Base-by-base conservation (phyloP, 2,329 filamentous ascomycete genomes). In the Fusarium succisae region DNA sequence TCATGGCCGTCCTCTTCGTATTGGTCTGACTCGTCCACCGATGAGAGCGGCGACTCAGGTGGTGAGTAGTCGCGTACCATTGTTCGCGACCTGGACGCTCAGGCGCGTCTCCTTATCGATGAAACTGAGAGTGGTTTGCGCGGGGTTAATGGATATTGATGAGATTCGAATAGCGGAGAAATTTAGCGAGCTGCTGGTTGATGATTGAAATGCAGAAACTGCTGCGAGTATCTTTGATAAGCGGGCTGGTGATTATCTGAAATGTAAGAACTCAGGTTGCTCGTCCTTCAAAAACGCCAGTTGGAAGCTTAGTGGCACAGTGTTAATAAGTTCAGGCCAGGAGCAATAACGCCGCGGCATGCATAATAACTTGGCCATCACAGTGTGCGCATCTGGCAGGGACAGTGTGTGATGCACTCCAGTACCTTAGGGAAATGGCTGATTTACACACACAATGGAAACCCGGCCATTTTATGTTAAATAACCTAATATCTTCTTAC, bases 1-100 rank as follows among this genome's bases (percentile, higher is more conserved):
- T 86, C 85, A 47, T 83, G 82, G 22, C 71, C 82, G 26, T 87
- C 86, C 50, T 87, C 85, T 53, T 87, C 85, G 60, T 84, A 86
- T 24, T 82, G 83, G 57, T 86, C 86, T 53, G 84, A 84, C 8
- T 85, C 84, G 26, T 82, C 82, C 78, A 86, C 82, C 8, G 86
- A 87, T 37, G 86, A 87, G 8, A 87, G 81, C 30, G 86, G 85
- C 39, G 86, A 87, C 63, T 87, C 86, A 20, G 82, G 80, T 43
- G 82, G 82, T 37, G 82, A 82, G 63, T 80, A 82, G 60, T 79
- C 78, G 75, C 80, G 81, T 67, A 80, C 79, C 82, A 83, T 83
- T 83, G 63, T 72, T 77, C 63, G 79, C 79, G 78, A 75, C 39
- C 39, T 43, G 65, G 68, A 62, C 60, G 47, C 68, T 26, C 58